Base-by-base conservation (phyloP, 2,329 filamentous ascomycete species). In the Paecilomyces formosus region DNA sequence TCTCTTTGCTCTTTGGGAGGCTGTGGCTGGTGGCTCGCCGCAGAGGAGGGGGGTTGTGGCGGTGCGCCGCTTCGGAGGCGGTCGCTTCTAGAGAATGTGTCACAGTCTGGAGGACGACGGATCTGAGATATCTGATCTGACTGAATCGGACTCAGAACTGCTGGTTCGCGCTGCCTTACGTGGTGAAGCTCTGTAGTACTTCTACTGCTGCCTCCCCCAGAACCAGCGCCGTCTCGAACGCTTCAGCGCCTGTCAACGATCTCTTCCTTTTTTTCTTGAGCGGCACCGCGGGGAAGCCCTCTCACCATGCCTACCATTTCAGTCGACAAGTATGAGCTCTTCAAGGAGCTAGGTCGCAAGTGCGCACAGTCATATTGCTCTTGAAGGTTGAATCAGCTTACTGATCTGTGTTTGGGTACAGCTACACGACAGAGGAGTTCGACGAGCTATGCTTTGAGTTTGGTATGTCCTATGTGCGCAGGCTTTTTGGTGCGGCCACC, bases 401-500 rank as follows among this genome's bases (percentile, higher is more conserved):
- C 51, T 62, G 33, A 62, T 55, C 21, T 45, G 21, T 49, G 13
- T 26, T 24, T 31, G 6, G 6, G 15, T 9, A 49, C 60, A 92
- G 89, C 66, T 93, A 90, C 76, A 96, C 93, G 57, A 94, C 90
- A 63, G 86, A 96, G 69, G 90, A 96, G 71, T 99, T 99, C 72
- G 94, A 99, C 76, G 89, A 96, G 72, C 82, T 99, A 67, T 97
- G 94, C 78, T 99, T 99, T 83, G 93, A 99, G 70, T 99, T 96
- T 72, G 92, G 92, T 79, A 74, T 63, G 75, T 72, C 57, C 60
- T 28, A 57, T 55, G 56, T 60, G 8, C 50, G 15, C 54, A 28
- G 59, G 56, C 52, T 33, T 21, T 56, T 57, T 58, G 56, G 64
- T 64, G 68, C 64, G 58, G 63, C 62, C 22, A 18, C 52, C 30